Evolutionary conservation across 208 protist species (phyloP).

Genomic region (Acanthamoeba lenticulata): DNA sequence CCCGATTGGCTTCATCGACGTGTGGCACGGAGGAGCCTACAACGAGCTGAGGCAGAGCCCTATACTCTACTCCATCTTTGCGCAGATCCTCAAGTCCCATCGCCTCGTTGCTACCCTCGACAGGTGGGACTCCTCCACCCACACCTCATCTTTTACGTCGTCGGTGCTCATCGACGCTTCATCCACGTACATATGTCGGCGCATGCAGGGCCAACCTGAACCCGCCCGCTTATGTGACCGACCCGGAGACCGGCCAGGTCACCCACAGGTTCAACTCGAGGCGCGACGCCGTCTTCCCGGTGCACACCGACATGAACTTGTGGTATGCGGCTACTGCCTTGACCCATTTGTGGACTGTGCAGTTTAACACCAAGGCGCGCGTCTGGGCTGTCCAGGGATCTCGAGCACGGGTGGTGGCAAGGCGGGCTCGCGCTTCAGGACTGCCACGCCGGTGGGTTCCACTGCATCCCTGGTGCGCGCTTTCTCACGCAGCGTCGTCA

Average conservation of each 20-base stretch:
- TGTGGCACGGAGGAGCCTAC: slow-evolving; percentile 26
- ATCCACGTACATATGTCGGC: no score
- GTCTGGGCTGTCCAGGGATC: not conserved
- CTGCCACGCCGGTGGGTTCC: slow-evolving; percentile 40
- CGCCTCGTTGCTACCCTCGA: not conserved
- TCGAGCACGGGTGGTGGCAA: slow-evolving; percentile 14
- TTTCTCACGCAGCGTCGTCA: not conserved
- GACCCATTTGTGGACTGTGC: not conserved
- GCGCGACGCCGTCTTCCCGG: slow-evolving; percentile 2
- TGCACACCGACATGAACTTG: slow-evolving; percentile 63
- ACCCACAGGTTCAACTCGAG: not conserved
- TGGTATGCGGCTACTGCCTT: not conserved
- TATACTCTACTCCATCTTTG: slow-evolving; percentile 46
- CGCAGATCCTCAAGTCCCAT: slow-evolving; percentile 30
- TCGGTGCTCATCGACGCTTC: not conserved
- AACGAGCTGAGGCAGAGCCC: not conserved
- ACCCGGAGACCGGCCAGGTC: not conserved
- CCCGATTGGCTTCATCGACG: slow-evolving; percentile 25
- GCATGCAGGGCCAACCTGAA: not conserved
- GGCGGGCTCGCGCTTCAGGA: slow-evolving; percentile 35
- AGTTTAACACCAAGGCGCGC: not conserved
- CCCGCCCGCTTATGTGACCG: not conserved
- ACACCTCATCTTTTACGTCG: not conserved
- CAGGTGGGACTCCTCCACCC: not conserved
- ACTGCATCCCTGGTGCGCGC: slow-evolving; percentile 21